These are phyloP conservation scores for Penicillium decumbens DNA, from an alignment of 2,329 filamentous ascomycete genomes.

Conservation along the genomic window DNA sequence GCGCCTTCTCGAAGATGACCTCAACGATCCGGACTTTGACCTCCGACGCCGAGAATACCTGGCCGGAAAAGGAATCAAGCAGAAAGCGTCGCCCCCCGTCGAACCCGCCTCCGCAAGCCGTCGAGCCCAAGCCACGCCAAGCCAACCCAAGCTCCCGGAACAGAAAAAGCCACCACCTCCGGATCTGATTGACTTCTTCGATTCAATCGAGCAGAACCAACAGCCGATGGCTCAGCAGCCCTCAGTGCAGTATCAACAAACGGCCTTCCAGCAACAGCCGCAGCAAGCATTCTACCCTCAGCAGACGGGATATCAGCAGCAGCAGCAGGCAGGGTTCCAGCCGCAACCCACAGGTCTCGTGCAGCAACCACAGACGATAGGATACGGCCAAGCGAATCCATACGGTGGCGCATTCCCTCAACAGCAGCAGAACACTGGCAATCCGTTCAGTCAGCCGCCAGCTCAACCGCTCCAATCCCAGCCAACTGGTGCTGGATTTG, in stretches of 20 bases:
- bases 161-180: slow-evolving; percentile 45
- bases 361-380: slow-evolving; percentile 34
- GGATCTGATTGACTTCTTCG: slow-evolving; percentile 91
- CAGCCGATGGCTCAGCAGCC: slow-evolving; percentile 56
- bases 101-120: slow-evolving; percentile 25
- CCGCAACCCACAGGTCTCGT: slow-evolving; percentile 36
- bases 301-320: slow-evolving; percentile 37
- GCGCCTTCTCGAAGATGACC: slow-evolving; percentile 85
- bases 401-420: slow-evolving; percentile 26
- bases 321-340: slow-evolving; percentile 33
- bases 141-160: slow-evolving; percentile 29
- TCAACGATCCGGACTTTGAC: slow-evolving; percentile 93
- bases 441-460: slow-evolving; percentile 34
- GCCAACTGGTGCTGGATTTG: slow-evolving; percentile 74
- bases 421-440: slow-evolving; percentile 28
- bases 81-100: slow-evolving; percentile 36
- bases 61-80: slow-evolving; percentile 74
- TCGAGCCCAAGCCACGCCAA: slow-evolving; percentile 20
- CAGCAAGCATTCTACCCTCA: slow-evolving; percentile 23
- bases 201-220: slow-evolving; percentile 85
- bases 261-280: slow-evolving; percentile 32
- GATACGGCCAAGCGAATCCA: slow-evolving; percentile 32
- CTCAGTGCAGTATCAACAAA: slow-evolving; percentile 37
- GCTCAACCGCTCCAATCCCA: slow-evolving; percentile 54
- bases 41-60: slow-evolving; percentile 87